Evolutionary conservation across 2,329 filamentous ascomycete species (phyloP), one percentile per base, ranked within the genome.

Genomic region (Niveomyces coronatus): DNA sequence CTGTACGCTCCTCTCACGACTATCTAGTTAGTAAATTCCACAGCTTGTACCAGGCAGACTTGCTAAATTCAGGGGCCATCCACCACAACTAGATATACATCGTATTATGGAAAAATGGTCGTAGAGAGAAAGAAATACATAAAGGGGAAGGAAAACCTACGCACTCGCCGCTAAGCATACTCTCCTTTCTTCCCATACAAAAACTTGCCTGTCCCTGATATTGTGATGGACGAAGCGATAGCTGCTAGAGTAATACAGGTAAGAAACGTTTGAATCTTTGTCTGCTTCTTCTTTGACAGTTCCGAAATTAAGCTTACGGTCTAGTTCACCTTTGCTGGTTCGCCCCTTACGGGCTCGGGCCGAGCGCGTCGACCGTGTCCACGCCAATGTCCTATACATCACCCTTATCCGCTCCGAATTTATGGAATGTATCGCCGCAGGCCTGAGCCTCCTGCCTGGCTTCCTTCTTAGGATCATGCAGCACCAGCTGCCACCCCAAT

Each of bases 261-360:
- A 35, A 35, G 9, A 27, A 11, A 17, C 9, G 8, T 5, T 18
- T 19, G 11, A 3, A 26, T n/a, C n/a, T n/a, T n/a, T n/a, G n/a
- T n/a, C n/a, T n/a, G n/a, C n/a, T n/a, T n/a, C n/a, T 13, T 27
- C 5, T 23, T 14, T 9, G 4, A 16, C 15, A 10, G 14, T 27
- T 15, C 22, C 14, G 8, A 16, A 17, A 14, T 35, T 35, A 18
- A 35, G 16, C 19, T 14, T 15, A 6, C 32, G 2, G 22, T 26
- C 32, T 27, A 27, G 15, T 35, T 35, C 7, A 35, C 15, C 15
- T 16, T 35, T 27, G 23, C 32, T 18, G 32, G 32, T 10, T 35
- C 22, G 8, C 23, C 11, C 14, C 32, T 35, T 2, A 26, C n/a
- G 16, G 11, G 32, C 32, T 18, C 9, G 11, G 16, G 32, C 32